Percentiles rank a stretch among this genome's conserved stretches.
These are phyloP conservation scores for Monosporascus sp. DNA, from an alignment of 2,329 filamentous ascomycete genomes.

Conservation along the genomic window DNA sequence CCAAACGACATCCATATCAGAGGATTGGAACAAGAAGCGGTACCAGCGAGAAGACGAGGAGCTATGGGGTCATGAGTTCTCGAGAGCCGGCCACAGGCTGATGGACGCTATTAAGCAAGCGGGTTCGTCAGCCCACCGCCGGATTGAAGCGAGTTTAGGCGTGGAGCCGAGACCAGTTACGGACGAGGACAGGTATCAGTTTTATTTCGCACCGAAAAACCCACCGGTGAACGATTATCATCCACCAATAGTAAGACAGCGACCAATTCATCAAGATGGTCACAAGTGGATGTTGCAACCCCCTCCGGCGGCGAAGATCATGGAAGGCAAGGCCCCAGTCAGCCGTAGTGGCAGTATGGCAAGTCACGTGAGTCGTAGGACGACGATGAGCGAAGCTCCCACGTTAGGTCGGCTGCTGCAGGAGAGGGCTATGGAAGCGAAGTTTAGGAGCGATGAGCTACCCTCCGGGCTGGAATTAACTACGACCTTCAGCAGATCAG, in stretches of 20 bases:
- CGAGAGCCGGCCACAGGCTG: conserved; percentile 48
- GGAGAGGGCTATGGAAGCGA: conserved; percentile 43
- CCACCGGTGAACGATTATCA: conserved; percentile 83
- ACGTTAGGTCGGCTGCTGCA: conserved; percentile 39
- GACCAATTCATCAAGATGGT: conserved; percentile 62
- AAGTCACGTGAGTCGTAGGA: conserved; percentile 44
- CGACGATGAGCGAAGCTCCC: conserved; percentile 35
- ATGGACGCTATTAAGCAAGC: conserved; percentile 57
- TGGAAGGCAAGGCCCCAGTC: conserved; percentile 78
- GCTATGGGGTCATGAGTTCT: conserved; percentile 66
- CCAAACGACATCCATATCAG: conserved; percentile 33
- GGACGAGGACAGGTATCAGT: conserved; percentile 47
- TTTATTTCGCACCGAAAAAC: conserved; percentile 55
- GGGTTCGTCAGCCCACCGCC: conserved; percentile 48
- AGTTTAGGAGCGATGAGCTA: conserved; percentile 37
- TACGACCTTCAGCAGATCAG: conserved; percentile 11
- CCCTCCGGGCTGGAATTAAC: conserved; percentile 21
- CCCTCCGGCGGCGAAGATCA: conserved; percentile 81
- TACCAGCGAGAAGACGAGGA: conserved; percentile 88
- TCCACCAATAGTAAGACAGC: conserved; percentile 76
- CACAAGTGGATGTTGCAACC: conserved; percentile 91
- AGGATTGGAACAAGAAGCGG: conserved; percentile 70
- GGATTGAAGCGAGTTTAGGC: conserved; percentile 47
- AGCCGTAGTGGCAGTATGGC: conserved; percentile 56
- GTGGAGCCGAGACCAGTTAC: conserved; percentile 48